Conservation (phyloP, 2,329 filamentous ascomycete genomes). For the Chaetomiaceae sp. region DNA sequence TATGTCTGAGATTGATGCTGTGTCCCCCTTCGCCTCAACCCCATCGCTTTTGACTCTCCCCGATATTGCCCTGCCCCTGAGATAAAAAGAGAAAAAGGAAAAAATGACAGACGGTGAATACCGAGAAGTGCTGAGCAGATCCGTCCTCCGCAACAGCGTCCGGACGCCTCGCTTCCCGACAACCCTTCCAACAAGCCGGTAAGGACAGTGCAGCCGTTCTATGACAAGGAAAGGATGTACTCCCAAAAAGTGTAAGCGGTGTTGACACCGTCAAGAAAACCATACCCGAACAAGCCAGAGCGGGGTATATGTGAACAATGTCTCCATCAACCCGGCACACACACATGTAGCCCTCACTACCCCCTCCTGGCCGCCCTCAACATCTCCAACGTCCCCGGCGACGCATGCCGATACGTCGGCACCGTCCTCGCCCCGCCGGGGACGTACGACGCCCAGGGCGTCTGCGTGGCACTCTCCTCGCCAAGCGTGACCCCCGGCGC, state of each 20-base stretch:
- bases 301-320: neutral
- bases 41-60: too few species aligned
- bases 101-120: neutral
- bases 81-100: neutral
- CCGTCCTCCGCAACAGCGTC: neutral
- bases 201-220: neutral
- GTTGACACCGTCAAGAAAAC: neutral
- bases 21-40: too few species aligned
- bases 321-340: neutral
- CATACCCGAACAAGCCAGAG: neutral
- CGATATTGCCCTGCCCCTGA: too few species aligned
- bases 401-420: constrained; percentile 17
- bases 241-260: neutral
- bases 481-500: constrained; percentile 17
- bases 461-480: constrained; percentile 13
- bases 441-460: constrained; percentile 15
- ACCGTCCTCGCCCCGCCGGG: constrained; percentile 12
- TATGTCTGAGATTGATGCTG: too few species aligned
- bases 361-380: constrained; percentile 21
- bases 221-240: neutral
- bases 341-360: neutral
- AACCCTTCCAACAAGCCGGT: neutral
- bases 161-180: neutral
- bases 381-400: constrained; percentile 18
- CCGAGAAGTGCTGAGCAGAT: neutral